phyloP scores from a whole-genome alignment of 2,329 filamentous ascomycete species.

The Ceratocystis alfenasii region DNA sequence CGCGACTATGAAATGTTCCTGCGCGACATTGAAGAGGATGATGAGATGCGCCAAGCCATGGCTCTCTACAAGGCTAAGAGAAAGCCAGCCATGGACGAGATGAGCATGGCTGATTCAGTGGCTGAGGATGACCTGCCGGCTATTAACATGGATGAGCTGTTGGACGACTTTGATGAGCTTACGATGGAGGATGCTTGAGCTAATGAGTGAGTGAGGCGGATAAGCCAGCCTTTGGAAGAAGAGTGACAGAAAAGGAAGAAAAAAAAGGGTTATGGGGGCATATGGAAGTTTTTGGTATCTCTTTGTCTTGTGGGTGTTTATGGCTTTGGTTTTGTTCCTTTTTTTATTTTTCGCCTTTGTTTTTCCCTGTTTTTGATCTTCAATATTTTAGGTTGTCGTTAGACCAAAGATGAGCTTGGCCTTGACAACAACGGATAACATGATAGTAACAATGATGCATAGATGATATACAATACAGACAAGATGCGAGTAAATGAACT shows the following conservation, averaged over 20 bases:
- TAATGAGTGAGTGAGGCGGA: neutral
- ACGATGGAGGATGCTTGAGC: slow-evolving; percentile 48
- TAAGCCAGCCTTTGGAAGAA: neutral
- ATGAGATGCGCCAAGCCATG: slow-evolving; percentile 71
- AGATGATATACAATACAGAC: neutral
- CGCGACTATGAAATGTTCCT: slow-evolving; percentile 96
- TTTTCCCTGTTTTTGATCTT: neutral
- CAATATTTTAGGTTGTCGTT: neutral
- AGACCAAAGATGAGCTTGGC: neutral
- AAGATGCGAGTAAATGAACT: no score
- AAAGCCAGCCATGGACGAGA: slow-evolving; percentile 47
- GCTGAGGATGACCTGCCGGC: slow-evolving; percentile 53
- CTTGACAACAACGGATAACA: neutral
- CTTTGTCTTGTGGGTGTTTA: slow-evolving; percentile 1
- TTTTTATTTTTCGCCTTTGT: neutral
- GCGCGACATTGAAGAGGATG: slow-evolving; percentile 90
- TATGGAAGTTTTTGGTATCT: slow-evolving; percentile 12
- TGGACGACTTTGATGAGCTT: slow-evolving; percentile 90
- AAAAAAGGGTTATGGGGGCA: neutral
- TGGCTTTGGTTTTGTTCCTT: neutral
- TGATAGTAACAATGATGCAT: neutral
- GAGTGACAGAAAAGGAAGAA: slow-evolving; percentile 12
- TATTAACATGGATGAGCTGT: slow-evolving; percentile 66
- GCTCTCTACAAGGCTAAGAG: slow-evolving; percentile 68
- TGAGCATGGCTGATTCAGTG: slow-evolving; percentile 54